Conservation (phyloP, 176 grass and related monocot species). For the Phoenix dactylifera region DNA sequence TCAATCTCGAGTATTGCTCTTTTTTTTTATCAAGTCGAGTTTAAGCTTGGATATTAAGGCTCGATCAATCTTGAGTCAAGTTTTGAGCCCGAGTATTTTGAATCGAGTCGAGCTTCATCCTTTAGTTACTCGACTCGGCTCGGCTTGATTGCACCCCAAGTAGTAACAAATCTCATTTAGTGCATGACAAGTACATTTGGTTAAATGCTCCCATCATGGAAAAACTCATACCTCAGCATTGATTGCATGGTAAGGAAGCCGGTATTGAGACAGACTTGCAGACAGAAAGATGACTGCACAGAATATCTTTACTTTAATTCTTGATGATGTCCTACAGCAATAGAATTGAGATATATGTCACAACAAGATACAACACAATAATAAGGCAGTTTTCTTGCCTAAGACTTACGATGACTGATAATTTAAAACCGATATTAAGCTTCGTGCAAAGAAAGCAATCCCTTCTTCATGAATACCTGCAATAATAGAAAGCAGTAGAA, state of each 20-base stretch:
- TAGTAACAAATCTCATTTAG: no score
- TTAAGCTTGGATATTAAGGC: no score
- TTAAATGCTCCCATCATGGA: no score
- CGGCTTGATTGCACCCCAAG: no score
- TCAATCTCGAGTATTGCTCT: no score
- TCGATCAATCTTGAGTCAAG: no score
- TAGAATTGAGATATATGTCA: not conserved
- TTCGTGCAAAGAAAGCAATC: not conserved
- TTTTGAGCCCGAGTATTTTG: no score
- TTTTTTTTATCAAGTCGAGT: no score
- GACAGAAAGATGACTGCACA: conserved; percentile 13
- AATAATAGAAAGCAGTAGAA: not conserved
- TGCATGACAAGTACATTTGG: no score
- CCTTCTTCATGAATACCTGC: not conserved
- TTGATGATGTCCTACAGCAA: not conserved
- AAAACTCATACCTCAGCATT: not conserved
- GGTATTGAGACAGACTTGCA: conserved; percentile 8
- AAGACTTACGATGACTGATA: not conserved
- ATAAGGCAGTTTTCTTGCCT: not conserved
- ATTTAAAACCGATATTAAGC: not conserved
- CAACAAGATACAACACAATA: not conserved
- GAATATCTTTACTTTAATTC: conserved; percentile 4
- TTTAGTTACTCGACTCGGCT: no score
- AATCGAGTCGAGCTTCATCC: no score
- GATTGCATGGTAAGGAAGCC: conserved; percentile 1